Conservation (phyloP, 768 basidiomycete species). For the Tricholoma hemisulphureum region DNA sequence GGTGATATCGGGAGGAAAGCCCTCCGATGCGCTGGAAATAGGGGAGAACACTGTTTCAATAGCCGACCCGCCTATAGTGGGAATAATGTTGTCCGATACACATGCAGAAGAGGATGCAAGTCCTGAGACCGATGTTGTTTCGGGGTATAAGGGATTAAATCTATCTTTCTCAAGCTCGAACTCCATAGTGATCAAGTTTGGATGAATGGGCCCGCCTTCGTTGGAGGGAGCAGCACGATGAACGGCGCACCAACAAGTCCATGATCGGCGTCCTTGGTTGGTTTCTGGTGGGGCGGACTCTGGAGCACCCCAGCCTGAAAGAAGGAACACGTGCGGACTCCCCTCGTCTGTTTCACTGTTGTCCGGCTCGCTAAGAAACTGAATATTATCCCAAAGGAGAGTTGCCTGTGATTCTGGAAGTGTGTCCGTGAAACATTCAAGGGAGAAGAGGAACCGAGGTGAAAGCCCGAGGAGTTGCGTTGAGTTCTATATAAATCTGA, state of each 20-base stretch:
- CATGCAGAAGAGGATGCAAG: background rate
- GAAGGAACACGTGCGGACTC: constrained; percentile 61
- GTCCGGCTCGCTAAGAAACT: constrained; percentile 51
- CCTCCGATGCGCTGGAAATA: background rate
- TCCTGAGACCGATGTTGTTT: background rate
- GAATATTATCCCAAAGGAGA: constrained; percentile 70
- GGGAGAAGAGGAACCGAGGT: constrained; percentile 65
- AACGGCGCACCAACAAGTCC: constrained; percentile 71
- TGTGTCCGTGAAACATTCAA: constrained; percentile 71
- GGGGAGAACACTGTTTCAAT: background rate
- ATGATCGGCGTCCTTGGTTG: constrained; percentile 40
- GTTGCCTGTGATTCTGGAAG: constrained; percentile 65
- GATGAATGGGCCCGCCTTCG: constrained; percentile 4
- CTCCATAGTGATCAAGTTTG: constrained; percentile 63
- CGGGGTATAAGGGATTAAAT: constrained; percentile 65
- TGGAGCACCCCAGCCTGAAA: constrained; percentile 71
- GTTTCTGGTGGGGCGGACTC: constrained; percentile 38
- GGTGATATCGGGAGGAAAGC: background rate
- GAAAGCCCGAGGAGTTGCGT: constrained; percentile 73
- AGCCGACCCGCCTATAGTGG: background rate
- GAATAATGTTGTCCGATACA: background rate
- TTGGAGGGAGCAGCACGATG: constrained; percentile 47
- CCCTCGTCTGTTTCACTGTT: constrained; percentile 43
- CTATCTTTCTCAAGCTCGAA: constrained; percentile 74
- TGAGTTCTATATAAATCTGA: constrained; percentile 51